Conservation (phyloP, 192 early-diverging fungal genomes). For the Coemansia brasiliensis region DNA sequence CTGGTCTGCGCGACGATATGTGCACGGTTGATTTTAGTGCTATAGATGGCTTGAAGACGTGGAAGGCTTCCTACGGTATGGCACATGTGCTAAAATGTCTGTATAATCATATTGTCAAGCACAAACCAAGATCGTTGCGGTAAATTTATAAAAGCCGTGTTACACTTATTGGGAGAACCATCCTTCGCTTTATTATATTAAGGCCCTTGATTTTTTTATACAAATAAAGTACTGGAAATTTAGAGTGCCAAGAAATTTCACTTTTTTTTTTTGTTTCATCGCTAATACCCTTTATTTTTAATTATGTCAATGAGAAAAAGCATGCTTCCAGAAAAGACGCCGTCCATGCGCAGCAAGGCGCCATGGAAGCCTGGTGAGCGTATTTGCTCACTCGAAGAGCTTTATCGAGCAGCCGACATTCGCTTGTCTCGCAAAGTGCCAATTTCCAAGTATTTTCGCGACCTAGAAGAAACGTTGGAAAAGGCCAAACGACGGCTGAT, state of each 20-base stretch:
- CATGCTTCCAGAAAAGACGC: neutral
- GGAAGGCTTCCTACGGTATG: conserved; percentile 78
- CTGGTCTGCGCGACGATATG: conserved; percentile 78
- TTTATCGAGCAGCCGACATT: conserved; percentile 39
- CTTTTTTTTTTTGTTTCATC: neutral
- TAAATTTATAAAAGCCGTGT: conserved; percentile 55
- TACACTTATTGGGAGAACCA: too few species aligned
- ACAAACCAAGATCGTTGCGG: conserved; percentile 85
- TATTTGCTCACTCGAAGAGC: conserved; percentile 41
- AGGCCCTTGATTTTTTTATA: neutral
- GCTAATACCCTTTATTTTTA: conserved; percentile 5
- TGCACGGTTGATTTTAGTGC: conserved; percentile 71
- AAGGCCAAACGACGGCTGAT: conserved; percentile 57
- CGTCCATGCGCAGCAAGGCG: conserved; percentile 6
- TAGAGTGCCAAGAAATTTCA: neutral
- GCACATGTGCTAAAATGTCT: conserved; percentile 82
- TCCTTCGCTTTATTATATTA: too few species aligned
- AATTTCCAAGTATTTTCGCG: conserved; percentile 39
- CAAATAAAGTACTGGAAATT: conserved; percentile 1
- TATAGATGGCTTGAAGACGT: conserved; percentile 75
- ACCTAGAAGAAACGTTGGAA: conserved; percentile 43
- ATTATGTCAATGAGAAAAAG: neutral
- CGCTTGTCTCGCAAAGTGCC: conserved; percentile 33
- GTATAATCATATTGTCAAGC: conserved; percentile 84
- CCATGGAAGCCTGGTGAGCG: conserved; percentile 50